These are phyloP conservation scores for Casuarina equisetifolia DNA, from an alignment of 306 rosid genomes.

Conservation along the genomic window DNA sequence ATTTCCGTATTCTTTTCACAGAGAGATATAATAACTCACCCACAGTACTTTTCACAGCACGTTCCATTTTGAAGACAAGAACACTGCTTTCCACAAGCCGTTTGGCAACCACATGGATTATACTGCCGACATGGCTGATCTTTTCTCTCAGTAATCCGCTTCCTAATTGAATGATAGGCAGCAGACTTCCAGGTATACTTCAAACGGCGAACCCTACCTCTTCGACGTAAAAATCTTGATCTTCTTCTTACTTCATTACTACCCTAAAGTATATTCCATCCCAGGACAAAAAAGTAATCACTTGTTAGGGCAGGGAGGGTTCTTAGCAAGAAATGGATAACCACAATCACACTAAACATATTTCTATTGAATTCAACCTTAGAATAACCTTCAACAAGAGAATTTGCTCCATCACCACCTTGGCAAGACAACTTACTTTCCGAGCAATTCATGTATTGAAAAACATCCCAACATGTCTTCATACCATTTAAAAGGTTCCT, in stretches of 20 bases:
- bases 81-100: conserved; percentile 97
- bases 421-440: conserved; percentile 74
- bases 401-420: conserved; percentile 78
- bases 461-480: conserved; percentile 94
- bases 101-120: conserved; percentile 92
- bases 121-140: conserved; percentile 99
- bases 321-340: conserved; percentile 20
- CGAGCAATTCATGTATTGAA: conserved; percentile 78
- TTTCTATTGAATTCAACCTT: conserved; percentile 63
- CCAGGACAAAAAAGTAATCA: conserved; percentile 15
- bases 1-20: background rate
- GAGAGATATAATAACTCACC: conserved; percentile 55
- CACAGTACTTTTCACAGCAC: conserved; percentile 98
- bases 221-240: conserved; percentile 90
- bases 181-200: conserved; percentile 99
- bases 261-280: conserved; percentile 61
- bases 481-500: conserved; percentile 87
- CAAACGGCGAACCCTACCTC: conserved; percentile 97
- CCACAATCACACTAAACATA: conserved; percentile 23
- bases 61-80: conserved; percentile 92
- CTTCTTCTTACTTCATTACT: conserved; percentile 88
- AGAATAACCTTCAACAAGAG: conserved; percentile 78
- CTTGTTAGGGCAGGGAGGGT: conserved; percentile 25
- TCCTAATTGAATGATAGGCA: conserved; percentile 94
- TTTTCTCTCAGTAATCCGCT: conserved; percentile 92